Base-by-base conservation (phyloP, 768 basidiomycete genomes). In the Lactarius evosmus region DNA sequence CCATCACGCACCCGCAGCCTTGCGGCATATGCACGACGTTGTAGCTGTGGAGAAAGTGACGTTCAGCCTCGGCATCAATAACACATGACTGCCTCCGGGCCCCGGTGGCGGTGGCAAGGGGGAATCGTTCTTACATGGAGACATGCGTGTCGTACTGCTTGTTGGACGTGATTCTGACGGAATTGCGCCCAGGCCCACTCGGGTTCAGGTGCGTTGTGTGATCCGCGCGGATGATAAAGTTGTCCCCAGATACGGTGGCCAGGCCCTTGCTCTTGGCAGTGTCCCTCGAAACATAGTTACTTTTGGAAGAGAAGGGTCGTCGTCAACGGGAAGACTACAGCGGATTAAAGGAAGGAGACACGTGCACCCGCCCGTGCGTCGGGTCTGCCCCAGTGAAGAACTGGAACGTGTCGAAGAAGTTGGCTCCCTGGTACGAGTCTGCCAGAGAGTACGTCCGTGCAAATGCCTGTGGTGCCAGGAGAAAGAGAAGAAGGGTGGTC, bases 1-100 rank as follows among this genome's bases (percentile, higher is more conserved):
- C 8, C 27, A 16, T 51, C 40, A 56, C 78, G 58, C 60, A 80
- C 81, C 80, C 82, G 70, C 83, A 83, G n/a, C 84, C 84, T 69
- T 82, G 76, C 8, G 85, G 85, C 83, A 86, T 85, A 70, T 86
- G 84, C 25, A 76, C 71, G 59, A 85, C 69, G 69, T 85, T 80
- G 67, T 82, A 77, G 38, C 77, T 79, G 51, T 22, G n/a, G 61
- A 61, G 41, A 58, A 50, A 14, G 57, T 30, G 53, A 44, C 44
- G 44, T 46, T 60, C 34, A 54, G 29, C 25, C 60, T 49, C 41
- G 65, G 40, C 60, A 65, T 74, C 9, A n/a, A n/a, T 38, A 14
- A 17, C 51, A n/a, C 19, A 44, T 14, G 50, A 36, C 49, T 4
- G 32, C 32, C 19, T 7, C 30, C 46, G 3, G 27, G n/a, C n/a